A percentile compares a stretch with the other conserved stretches of the same genome.
These are phyloP conservation scores for Ustilago vetiveriae DNA, from an alignment of 1,284 basidiomycete species.

Conservation along the genomic window DNA sequence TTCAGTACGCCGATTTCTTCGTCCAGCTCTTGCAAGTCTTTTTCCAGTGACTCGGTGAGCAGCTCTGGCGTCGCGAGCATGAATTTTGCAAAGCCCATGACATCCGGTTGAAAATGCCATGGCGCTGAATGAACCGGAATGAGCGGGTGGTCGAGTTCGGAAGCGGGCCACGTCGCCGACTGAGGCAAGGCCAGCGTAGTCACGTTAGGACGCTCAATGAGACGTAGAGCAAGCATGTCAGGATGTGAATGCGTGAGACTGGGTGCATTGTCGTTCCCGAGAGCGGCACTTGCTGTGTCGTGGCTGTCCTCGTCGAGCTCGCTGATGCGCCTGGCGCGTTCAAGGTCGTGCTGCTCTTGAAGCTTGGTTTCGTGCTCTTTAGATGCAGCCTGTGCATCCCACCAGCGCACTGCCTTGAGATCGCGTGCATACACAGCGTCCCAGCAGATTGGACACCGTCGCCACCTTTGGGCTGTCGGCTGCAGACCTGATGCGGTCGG, in stretches of 20 bases:
- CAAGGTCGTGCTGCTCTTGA: conserved; percentile 29
- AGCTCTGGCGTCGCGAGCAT: conserved; percentile 88
- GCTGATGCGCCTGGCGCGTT: conserved; percentile 17
- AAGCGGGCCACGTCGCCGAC: conserved; percentile 83
- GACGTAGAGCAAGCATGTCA: conserved; percentile 78
- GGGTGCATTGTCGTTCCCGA: conserved; percentile 7
- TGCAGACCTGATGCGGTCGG: conserved; percentile 13
- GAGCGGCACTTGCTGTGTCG: background rate
- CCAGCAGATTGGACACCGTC: conserved; percentile 88
- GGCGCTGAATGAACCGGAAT: conserved; percentile 89
- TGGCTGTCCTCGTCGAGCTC: conserved; percentile 22
- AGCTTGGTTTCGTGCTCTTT: conserved; percentile 36
- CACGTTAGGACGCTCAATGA: conserved; percentile 91
- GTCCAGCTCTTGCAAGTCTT: conserved; percentile 79
- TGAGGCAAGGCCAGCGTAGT: conserved; percentile 94
- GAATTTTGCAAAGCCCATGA: conserved; percentile 87
- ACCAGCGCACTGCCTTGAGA: conserved; percentile 84
- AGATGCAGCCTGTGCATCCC: conserved; percentile 61
- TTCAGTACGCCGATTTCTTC: conserved; percentile 71
- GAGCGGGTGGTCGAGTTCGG: conserved; percentile 69
- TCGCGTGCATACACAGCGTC: conserved; percentile 90
- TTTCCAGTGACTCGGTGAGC: conserved; percentile 78
- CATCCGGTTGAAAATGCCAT: conserved; percentile 94
- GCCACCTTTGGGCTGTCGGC: conserved; percentile 50
- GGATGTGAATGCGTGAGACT: conserved; percentile 36